Evolutionary conservation across 202 grass and related monocot species (phyloP), one percentile per base, ranked within the genome.

Genomic region (Cymbopogon flexuosus): DNA sequence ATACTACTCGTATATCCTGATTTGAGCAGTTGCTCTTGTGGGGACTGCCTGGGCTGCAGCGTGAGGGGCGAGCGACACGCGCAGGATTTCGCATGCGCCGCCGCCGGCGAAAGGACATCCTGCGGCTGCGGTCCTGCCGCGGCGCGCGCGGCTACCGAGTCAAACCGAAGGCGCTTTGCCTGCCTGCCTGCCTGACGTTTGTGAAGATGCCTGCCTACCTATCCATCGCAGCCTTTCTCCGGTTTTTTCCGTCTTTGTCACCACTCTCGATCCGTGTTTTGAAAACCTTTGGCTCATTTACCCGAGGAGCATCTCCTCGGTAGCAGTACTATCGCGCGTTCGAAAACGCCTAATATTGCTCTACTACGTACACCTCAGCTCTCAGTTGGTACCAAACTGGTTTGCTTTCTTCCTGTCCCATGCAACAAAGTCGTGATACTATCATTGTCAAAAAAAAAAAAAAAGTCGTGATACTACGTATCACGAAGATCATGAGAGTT

Each of bases 151-250:
- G 72, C 45, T 58, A 12, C 62, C 81, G 47, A 76, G 61, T 68
- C 81, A 68, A 83, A 76, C 62, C 19, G 31, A 31, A n/a, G 40
- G 1, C 67, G 29, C 56, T 47, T 21, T 59, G 49, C 18, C 18
- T 4, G 30, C 37, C 15, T 59, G 49, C 18, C 18, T 4, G 30
- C 37, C 15, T 63, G 71, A 19, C 68, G 51, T 13, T 13, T 5
- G 41, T 42, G 2, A 0, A 42, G 10, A 12, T 12, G 41, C 10
- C 13, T 11, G 27, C 1, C 56, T 57, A 5, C 33, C 47, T 58
- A 79, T 62, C 79, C 67, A 12, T 62, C 13, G 54, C 79, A 73
- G 68, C 79, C 78, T 81, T 72, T 62, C 66, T 40, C 51, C 63
- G 64, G 34, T 29, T 22, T 3, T 23, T 22, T 3, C 34, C 40